phyloP scores from a whole-genome alignment of 495 filamentous ascomycete genomes.

The Ramalina intermedia region DNA sequence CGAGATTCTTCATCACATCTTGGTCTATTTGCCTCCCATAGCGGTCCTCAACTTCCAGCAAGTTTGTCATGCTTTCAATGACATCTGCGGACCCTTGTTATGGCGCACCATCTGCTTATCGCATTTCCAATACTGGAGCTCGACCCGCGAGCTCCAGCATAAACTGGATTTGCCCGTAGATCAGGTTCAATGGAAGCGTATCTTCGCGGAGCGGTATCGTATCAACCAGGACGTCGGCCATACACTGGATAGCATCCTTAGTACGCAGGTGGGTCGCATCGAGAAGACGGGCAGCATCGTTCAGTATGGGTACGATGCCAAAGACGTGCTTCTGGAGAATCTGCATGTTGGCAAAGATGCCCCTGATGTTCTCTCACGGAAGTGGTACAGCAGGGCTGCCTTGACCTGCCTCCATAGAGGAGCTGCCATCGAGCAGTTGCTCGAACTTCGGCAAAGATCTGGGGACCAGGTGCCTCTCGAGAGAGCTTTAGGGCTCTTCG shows the following conservation, averaged over 20 bases:
- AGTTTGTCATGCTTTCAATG: slow-evolving; percentile 48
- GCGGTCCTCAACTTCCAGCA: slow-evolving; percentile 34
- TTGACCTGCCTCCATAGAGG: slow-evolving; percentile 69
- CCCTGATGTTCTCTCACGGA: slow-evolving; percentile 69
- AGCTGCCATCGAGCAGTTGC: slow-evolving; percentile 66
- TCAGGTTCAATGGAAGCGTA: slow-evolving; percentile 60
- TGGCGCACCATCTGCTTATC: slow-evolving; percentile 64
- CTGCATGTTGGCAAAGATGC: slow-evolving; percentile 38
- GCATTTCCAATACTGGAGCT: slow-evolving; percentile 59
- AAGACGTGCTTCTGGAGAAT: slow-evolving; percentile 65
- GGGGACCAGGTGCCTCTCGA: slow-evolving; percentile 49
- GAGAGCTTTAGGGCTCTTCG: slow-evolving; percentile 63
- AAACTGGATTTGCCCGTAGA: slow-evolving; percentile 38
- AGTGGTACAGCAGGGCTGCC: slow-evolving; percentile 50
- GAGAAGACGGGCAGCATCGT: slow-evolving; percentile 54
- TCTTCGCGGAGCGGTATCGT: slow-evolving; percentile 47
- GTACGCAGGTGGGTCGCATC: slow-evolving; percentile 51
- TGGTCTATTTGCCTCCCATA: slow-evolving; percentile 42
- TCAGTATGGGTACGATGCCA: slow-evolving; percentile 67
- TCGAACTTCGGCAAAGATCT: slow-evolving; percentile 27
- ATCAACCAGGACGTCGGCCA: slow-evolving; percentile 39
- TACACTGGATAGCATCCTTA: slow-evolving; percentile 56
- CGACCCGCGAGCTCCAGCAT: slow-evolving; percentile 43
- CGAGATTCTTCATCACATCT: slow-evolving; percentile 58
- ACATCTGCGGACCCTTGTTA: slow-evolving; percentile 53